Base-by-base conservation (phyloP, 2,329 filamentous ascomycete genomes). In the Aspergillus ustus region DNA sequence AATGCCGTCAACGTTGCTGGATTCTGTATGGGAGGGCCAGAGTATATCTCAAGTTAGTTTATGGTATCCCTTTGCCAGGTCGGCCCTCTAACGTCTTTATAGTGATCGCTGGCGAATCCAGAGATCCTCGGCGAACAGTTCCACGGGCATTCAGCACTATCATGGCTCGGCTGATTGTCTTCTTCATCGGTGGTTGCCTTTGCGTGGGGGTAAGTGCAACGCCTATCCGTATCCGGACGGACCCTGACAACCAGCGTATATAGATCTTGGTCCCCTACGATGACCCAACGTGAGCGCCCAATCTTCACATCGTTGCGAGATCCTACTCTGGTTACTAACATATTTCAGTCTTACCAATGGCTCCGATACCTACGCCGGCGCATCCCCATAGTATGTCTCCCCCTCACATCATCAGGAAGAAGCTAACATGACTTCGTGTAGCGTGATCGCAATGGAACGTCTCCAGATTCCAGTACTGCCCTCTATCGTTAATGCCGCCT, bases 1-100 rank as follows among this genome's bases (percentile, higher is more conserved):
- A 50, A 50, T 29, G 54, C 54, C 1, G 54, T 50, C 29, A 57
- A 50, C 3, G 54, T 57, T 7, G 54, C 54, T 29, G 54, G 28
- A 3, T 57, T 57, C 29, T 57, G 54, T 4, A 57, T 57, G 45
- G 54, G 54, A 43, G 54, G 54, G 45, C 54, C 54, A n/a, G 54
- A 57, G 45, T 57, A 57, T 17, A 57, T 57, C 20, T 50, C 54
- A 11, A 57, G 54, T 57, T 6, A 28, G 34, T 50, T 4, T 34
- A 15, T 20, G 9, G 5, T 11, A 9, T 31, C 17, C 3, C 34
- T n/a, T 8, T 37, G 13, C 3, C n/a, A 34, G 4, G 52, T 4
- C 15, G 6, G 11, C 15, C 13, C 2, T 8, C 52, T 55, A 34
- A 55, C 13, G 0, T 19, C 2, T 5, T 11, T 37, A n/a, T 13